Conservation (phyloP, 2,329 filamentous ascomycete genomes). For the Cyphellophora attinorum region DNA sequence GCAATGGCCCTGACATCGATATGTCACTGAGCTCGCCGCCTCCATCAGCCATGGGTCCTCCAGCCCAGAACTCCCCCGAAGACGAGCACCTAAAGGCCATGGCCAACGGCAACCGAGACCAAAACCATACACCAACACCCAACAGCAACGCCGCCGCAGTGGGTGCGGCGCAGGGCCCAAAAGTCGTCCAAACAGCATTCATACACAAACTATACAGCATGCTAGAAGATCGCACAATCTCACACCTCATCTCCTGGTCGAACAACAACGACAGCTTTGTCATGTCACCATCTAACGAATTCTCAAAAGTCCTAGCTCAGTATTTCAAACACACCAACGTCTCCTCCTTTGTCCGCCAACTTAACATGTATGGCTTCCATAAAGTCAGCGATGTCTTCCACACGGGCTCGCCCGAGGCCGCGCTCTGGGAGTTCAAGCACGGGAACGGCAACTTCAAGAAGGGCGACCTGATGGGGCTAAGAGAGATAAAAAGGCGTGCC, state of each 20-base stretch:
- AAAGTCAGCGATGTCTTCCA: conserved; percentile 99
- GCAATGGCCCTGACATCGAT: conserved; percentile 34
- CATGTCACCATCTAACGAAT: conserved; percentile 95
- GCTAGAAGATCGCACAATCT: conserved; percentile 87
- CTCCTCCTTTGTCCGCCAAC: conserved; percentile 91
- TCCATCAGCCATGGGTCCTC: conserved; percentile 38
- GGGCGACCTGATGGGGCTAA: conserved; percentile 78
- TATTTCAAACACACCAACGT: conserved; percentile 99
- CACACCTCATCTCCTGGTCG: conserved; percentile 95
- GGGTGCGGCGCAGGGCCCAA: conserved; percentile 70
- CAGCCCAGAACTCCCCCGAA: conserved; percentile 37
- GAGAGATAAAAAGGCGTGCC: conserved; percentile 91
- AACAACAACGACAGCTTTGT: conserved; percentile 91
- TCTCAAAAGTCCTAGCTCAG: conserved; percentile 94
- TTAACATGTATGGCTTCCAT: conserved; percentile 99
- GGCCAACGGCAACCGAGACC: conserved; percentile 21
- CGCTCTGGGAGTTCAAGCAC: conserved; percentile 98
- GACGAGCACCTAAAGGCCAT: conserved; percentile 33
- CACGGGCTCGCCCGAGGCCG: conserved; percentile 83
- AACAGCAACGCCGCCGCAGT: conserved; percentile 7
- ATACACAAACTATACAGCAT: conserved; percentile 99
- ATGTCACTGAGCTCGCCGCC: conserved; percentile 46
- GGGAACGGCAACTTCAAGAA: conserved; percentile 95
- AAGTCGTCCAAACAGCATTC: conserved; percentile 96
- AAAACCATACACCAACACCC: conserved; percentile 7